These are phyloP conservation scores for Nephelium lappaceum DNA, from an alignment of 345 rosid species.

Conservation along the genomic window DNA sequence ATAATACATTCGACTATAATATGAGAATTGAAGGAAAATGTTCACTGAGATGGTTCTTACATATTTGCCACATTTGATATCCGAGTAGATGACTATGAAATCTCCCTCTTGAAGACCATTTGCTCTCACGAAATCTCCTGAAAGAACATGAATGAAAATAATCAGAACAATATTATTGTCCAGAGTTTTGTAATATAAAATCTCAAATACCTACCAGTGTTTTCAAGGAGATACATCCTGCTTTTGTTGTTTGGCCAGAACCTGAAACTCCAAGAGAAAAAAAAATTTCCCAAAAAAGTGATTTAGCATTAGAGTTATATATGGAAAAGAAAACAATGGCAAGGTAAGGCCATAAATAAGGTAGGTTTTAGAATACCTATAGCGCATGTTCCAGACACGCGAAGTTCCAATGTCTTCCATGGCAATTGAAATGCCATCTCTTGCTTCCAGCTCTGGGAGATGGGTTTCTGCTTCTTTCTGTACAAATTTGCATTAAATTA, in stretches of 20 bases:
- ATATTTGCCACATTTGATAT: slow-evolving; percentile 91
- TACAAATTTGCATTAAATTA: not conserved
- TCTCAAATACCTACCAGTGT: slow-evolving; percentile 58
- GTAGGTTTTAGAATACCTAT: slow-evolving; percentile 53
- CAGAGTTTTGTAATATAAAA: not conserved
- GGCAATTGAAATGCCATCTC: slow-evolving; percentile 93
- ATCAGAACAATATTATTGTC: not conserved
- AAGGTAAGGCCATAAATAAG: not conserved
- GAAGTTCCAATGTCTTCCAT: slow-evolving; percentile 99
- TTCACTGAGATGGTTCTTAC: slow-evolving; percentile 41
- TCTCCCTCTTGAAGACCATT: slow-evolving; percentile 99
- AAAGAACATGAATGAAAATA: not conserved
- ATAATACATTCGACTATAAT: not conserved
- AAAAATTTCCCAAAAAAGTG: not conserved
- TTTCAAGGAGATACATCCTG: slow-evolving; percentile 99
- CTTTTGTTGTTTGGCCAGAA: slow-evolving; percentile 99
- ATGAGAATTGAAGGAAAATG: not conserved
- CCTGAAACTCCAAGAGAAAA: slow-evolving; percentile 56
- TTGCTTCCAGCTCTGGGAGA: slow-evolving; percentile 92
- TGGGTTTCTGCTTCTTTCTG: slow-evolving; percentile 99
- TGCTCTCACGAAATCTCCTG: slow-evolving; percentile 92
- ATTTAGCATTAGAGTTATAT: slow-evolving; percentile 24
- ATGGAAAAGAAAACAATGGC: not conserved
- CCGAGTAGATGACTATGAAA: slow-evolving; percentile 96
- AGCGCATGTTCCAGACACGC: slow-evolving; percentile 98